These are phyloP conservation scores for Candida sojae DNA, from an alignment of 1,139 yeast species.

Conservation along the genomic window DNA sequence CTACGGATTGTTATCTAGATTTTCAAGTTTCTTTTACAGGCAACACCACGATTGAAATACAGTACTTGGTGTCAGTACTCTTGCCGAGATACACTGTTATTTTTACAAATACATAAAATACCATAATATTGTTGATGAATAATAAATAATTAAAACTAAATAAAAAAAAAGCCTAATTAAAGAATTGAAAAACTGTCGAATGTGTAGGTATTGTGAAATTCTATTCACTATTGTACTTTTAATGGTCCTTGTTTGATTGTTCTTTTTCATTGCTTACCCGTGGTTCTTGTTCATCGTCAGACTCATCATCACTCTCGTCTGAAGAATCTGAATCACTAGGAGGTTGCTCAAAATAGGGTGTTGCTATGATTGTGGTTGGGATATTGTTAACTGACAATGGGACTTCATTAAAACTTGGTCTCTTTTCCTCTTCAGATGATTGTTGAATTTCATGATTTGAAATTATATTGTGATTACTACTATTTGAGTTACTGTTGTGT, in stretches of 20 bases:
- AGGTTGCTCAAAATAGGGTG: constrained; percentile 43
- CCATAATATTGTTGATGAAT: neutral
- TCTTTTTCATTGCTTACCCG: neutral
- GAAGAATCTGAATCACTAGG: constrained; percentile 39
- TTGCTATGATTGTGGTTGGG: constrained; percentile 34
- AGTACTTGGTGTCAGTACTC: too few species aligned
- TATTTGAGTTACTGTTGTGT: constrained; percentile 1
- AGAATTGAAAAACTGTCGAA: neutral
- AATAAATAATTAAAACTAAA: neutral
- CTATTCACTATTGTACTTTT: neutral
- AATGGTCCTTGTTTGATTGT: neutral
- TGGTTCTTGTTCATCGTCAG: constrained; percentile 2
- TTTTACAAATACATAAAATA: too few species aligned
- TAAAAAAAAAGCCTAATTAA: neutral
- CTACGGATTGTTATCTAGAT: too few species aligned
- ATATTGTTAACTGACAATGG: constrained; percentile 1
- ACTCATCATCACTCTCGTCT: constrained; percentile 16
- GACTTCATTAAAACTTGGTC: neutral
- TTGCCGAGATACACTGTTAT: too few species aligned
- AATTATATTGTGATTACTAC: constrained; percentile 10
- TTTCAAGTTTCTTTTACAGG: too few species aligned
- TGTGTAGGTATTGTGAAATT: neutral
- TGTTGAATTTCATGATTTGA: neutral
- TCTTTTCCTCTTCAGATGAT: constrained; percentile 1
- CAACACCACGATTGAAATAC: too few species aligned